Conservation (phyloP, 2,329 filamentous ascomycete genomes). For the Tolypocladium tundrense region DNA sequence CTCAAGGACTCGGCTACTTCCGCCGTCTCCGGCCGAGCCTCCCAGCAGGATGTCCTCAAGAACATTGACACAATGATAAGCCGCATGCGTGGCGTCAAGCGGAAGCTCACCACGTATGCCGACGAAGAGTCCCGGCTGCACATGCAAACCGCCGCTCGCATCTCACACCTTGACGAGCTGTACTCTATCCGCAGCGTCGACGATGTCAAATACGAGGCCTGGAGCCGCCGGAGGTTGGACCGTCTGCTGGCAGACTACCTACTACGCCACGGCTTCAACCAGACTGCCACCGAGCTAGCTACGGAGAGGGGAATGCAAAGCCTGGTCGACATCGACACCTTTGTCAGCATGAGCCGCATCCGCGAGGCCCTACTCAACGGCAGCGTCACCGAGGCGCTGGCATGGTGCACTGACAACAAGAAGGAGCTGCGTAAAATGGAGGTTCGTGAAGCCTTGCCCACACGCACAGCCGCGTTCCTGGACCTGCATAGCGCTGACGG, state of each 20-base stretch:
- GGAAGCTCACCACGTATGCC: slow-evolving; percentile 69
- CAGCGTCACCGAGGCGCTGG: slow-evolving; percentile 67
- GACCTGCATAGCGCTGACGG: slow-evolving; percentile 4
- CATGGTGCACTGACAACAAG: slow-evolving; percentile 91
- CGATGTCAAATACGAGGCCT: slow-evolving; percentile 88
- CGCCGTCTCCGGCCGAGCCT: slow-evolving; percentile 51
- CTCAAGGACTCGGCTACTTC: slow-evolving; percentile 56
- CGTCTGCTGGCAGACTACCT: slow-evolving; percentile 88
- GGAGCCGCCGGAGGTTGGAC: slow-evolving; percentile 74
- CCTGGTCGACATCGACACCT: slow-evolving; percentile 82
- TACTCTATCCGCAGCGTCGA: slow-evolving; percentile 71
- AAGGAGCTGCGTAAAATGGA: slow-evolving; percentile 83
- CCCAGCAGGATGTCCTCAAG: slow-evolving; percentile 62
- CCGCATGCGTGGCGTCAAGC: slow-evolving; percentile 76
- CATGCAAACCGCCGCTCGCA: slow-evolving; percentile 62
- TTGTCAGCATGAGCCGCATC: slow-evolving; percentile 71
- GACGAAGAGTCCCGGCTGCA: slow-evolving; percentile 74
- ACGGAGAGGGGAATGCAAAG: slow-evolving; percentile 65
- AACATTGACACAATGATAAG: slow-evolving; percentile 77
- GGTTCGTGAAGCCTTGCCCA: slow-evolving; percentile 30
- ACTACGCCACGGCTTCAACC: slow-evolving; percentile 69
- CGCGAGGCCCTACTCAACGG: slow-evolving; percentile 60
- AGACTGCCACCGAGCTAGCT: slow-evolving; percentile 67
- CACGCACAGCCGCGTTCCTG: background rate
- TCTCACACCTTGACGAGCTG: slow-evolving; percentile 71